Evolutionary conservation across 257 asterid genomes (phyloP).

Genomic region (Buddleja alternifolia): DNA sequence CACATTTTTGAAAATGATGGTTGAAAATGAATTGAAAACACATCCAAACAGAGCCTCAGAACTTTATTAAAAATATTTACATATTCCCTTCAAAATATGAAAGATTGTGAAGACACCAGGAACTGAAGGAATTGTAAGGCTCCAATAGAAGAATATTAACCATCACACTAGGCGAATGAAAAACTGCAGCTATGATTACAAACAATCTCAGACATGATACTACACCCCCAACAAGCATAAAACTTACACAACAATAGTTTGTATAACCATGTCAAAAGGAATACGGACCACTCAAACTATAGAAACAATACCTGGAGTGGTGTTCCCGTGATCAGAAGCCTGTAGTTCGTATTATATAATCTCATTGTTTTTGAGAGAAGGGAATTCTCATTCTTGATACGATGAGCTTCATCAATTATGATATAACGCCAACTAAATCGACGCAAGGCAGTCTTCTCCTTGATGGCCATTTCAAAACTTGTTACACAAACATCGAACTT

Average conservation of each 20-base stretch:
- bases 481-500: constrained; percentile 97
- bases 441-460: constrained; percentile 82
- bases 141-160: not conserved
- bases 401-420: constrained; percentile 97
- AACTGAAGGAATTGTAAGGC: constrained; percentile 1
- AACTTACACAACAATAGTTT: not conserved
- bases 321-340: constrained; percentile 96
- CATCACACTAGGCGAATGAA: not conserved
- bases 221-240: not conserved
- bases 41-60: no score
- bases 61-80: not conserved
- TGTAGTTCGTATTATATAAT: constrained; percentile 80
- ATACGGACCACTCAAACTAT: not conserved
- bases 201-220: not conserved
- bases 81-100: not conserved
- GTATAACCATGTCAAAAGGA: constrained; percentile 1
- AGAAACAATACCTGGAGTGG: constrained; percentile 82
- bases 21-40: no score
- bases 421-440: constrained; percentile 99
- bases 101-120: not conserved
- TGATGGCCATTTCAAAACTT: constrained; percentile 98
- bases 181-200: not conserved
- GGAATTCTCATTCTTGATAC: constrained; percentile 97
- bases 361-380: constrained; percentile 97
- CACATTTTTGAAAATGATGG: no score